Base-by-base conservation (phyloP, 371 early-diverging fungal genomes). In the Mucor sp. region DNA sequence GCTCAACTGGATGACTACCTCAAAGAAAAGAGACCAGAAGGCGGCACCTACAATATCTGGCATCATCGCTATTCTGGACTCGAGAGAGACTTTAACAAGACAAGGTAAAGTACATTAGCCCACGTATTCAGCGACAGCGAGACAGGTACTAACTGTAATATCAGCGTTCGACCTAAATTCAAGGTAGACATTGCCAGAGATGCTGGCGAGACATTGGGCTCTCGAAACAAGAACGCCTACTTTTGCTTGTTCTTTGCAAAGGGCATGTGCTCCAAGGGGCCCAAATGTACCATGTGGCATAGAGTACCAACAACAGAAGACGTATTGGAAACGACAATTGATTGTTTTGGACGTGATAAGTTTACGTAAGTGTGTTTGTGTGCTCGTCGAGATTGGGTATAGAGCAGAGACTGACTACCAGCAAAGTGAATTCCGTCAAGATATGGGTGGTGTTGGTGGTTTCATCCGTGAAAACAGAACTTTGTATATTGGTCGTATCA, bases 401-500 rank as follows among this genome's bases (percentile, higher is more conserved):
- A 41, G 9, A 41, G 41, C 14, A 6, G 4, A 56, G 14, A 56
- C 6, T 28, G 56, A 28, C 28, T 2, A 5, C 6, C 32, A 25
- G n/a, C 30, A 6, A 30, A 86, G 90, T 25, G 90, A 92, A 55
- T 92, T 92, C 59, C 85, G 93, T 44, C 90, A 94, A 35, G 95
- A 95, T 75, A 93, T 91, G 87, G 94, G 94, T 61, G 95, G 94
- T 63, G 91, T 94, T 8, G 95, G 95, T 32, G 89, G 92, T 17
- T 94, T 95, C 78, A 89, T 88, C 44, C 81, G 88, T 50, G 88
- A 87, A 41, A 90, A 89, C 63, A 74, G 80, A 21, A 92, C 93
- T 12, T 75, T 95, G n/a, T 94, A 93, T 73, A 86, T 94, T 32
- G 94, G 94, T 4, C 86, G 90, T 58, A 85, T 94, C 55, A 82